Percentiles rank a stretch among this genome's conserved stretches.
Evolutionary conservation across 129 eudicot species (phyloP).

Genomic region (sunflower (Helianthus annuus)): DNA sequence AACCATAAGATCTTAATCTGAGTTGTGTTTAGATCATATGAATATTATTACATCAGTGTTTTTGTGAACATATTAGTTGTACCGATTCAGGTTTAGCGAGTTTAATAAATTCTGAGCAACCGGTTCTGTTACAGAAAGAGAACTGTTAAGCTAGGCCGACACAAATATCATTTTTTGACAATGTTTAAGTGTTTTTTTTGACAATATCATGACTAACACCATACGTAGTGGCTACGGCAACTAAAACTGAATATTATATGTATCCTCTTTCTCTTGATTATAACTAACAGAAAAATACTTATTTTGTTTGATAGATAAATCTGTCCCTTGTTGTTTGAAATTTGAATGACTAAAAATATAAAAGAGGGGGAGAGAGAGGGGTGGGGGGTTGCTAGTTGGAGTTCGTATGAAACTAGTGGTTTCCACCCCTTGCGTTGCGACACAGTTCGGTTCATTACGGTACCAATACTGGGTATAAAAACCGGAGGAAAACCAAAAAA

Average conservation of each 20-base stretch:
- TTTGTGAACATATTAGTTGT: background rate
- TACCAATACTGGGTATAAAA: too few relatives aligned
- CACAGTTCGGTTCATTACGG: too few relatives aligned
- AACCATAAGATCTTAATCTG: background rate
- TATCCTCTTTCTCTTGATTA: conserved; percentile 26
- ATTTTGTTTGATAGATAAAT: background rate
- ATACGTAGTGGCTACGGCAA: background rate
- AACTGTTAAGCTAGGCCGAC: too few relatives aligned
- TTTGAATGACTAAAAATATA: conserved; percentile 3
- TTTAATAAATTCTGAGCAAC: conserved; percentile 7
- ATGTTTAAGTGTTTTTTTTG: conserved; percentile 2
- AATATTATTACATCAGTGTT: background rate
- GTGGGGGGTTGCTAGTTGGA: background rate
- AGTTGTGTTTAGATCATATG: background rate
- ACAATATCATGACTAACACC: background rate
- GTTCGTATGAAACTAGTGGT: background rate
- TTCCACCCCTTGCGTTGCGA: too few relatives aligned
- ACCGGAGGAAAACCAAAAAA: too few relatives aligned
- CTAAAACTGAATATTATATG: conserved; percentile 3
- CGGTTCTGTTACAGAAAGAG: background rate
- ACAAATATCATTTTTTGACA: background rate
- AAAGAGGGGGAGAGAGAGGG: background rate
- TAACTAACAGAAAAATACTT: background rate
- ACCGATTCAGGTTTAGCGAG: background rate
- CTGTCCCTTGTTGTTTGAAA: background rate